Base-by-base conservation (phyloP, 345 rosid genomes). In the Eucalyptus regnans region DNA sequence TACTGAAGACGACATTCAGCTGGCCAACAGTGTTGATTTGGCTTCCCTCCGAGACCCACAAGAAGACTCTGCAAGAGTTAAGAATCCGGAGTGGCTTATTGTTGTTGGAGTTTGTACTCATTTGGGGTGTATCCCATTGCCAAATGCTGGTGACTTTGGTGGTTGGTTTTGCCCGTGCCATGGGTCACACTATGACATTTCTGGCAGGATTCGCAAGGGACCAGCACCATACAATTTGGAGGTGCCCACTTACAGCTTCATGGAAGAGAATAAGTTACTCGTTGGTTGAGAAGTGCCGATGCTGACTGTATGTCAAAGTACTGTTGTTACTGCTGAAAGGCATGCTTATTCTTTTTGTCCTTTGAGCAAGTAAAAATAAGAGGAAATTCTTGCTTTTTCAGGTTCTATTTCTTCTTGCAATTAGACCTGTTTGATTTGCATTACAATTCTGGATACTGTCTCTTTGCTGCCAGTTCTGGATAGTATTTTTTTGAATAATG, bases 91-190 rank as follows among this genome's bases (percentile, higher is more conserved):
- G 90, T 95, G 96, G 96, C 96, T 95, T 87, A 87, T 95, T 49
- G 95, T 95, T 25, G 48, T 95, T 23, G 96, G 95, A 15, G 95
- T 94, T 64, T 94, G 95, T 92, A 94, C 95, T 50, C 96, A 95
- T 88, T 86, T 95, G 92, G 96, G 96, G 49, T 95, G 95, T 94
- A 94, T 95, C 89, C 96, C 96, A 31, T 90, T 94, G 81, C 94
- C 95, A 2, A 93, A 94, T 90, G 94, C 96, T 76, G 96, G 96
- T 81, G 96, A 94, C 64, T 94, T 90, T 89, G 95, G 94, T 50
- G 96, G 95, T 43, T 94, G 95, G 96, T 94, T 94, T 90, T 94
- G 96, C 92, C 95, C 94, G 5, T 94, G 96, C 91, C 96, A 94
- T 48, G 96, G 96, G 15, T 93, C 96, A 9, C 96, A 93, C 88